Base-by-base conservation (phyloP, 2,329 filamentous ascomycete species). In the Calonectria hawksworthii region DNA sequence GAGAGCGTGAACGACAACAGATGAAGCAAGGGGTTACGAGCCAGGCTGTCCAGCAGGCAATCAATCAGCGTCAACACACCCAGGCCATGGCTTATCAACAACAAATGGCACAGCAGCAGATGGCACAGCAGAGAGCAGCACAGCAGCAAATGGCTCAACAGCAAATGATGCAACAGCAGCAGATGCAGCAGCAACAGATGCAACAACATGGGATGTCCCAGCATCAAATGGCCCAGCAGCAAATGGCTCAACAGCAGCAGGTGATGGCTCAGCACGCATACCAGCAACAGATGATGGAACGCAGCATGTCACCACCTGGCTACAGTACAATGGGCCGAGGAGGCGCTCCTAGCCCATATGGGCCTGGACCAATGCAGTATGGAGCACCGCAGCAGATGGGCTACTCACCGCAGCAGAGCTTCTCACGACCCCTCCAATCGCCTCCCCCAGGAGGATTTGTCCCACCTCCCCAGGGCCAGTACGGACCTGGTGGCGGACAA, bases 1-100 rank as follows among this genome's bases (percentile, higher is more conserved):
- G 96, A 18, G 95, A 98, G 83, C 92, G 93, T 14, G 95, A 98
- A 81, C 95, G 92, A 82, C 89, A 91, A 76, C 79, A 81, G 26
- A 75, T 80, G 66, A 74, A 52, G 61, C 72, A 74, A 16, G 72
- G 72, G 1, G 72, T 74, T 16, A 74, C 59, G n/a, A 74, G 30
- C n/a, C 72, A 74, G 32, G 52, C 64, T 21, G 79, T 76, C 16
- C 79, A 82, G 44, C 81, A 83, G 59, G 80, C 82, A 13, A 78
- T 80, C 78, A 82, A 83, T 23, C 81, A 80, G 54, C 79, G 79
- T 77, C 79, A 78, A 81, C 81, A 73, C n/a, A 76, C 74, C 9
- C 80, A 80, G 64, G 75, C 83, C 30, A 82, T 84, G 67, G 78
- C 74, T 26, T 82, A 83, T n/a, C 78, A 82, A 9, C 83, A 85